Evolutionary conservation across 768 basidiomycete genomes (phyloP).

Genomic region (Termitomyces sp.): DNA sequence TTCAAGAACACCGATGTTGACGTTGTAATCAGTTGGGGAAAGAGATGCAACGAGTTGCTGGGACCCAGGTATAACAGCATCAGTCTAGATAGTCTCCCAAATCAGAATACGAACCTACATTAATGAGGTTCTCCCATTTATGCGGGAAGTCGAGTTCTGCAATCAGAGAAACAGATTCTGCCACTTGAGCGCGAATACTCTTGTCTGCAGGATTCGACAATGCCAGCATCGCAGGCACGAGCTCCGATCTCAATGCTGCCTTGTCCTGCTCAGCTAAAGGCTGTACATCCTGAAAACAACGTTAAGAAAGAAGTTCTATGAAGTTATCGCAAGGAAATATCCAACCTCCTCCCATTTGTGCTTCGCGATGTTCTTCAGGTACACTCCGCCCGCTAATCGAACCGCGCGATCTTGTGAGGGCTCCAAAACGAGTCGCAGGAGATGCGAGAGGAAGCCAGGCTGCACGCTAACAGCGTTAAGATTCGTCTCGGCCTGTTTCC

Average conservation of each 20-base stretch:
- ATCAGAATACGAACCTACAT: constrained; percentile 47
- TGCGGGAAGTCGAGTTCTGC: constrained; percentile 89
- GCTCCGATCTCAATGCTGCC: constrained; percentile 59
- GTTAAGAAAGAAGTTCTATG: neutral
- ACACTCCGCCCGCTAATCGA: constrained; percentile 81
- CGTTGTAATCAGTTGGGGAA: constrained; percentile 72
- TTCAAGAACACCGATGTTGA: constrained; percentile 88
- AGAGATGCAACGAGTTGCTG: constrained; percentile 89
- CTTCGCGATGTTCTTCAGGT: constrained; percentile 89
- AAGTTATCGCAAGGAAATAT: constrained; percentile 2
- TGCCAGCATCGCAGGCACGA: constrained; percentile 90
- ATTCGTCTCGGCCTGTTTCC: constrained; percentile 79
- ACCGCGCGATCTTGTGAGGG: constrained; percentile 61
- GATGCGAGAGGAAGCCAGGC: constrained; percentile 72
- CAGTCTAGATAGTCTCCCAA: neutral
- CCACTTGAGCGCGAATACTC: constrained; percentile 75
- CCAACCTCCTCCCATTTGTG: constrained; percentile 84
- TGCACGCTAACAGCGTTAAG: constrained; percentile 65
- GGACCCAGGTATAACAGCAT: neutral
- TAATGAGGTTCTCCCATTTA: constrained; percentile 84
- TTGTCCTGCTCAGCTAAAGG: constrained; percentile 74
- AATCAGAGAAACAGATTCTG: constrained; percentile 89
- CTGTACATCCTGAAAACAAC: constrained; percentile 53
- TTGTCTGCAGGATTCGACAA: constrained; percentile 74
- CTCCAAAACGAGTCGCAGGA: constrained; percentile 76